phyloP scores from a whole-genome alignment of 1,284 basidiomycete genomes.

The Rhodotorula sp. region DNA sequence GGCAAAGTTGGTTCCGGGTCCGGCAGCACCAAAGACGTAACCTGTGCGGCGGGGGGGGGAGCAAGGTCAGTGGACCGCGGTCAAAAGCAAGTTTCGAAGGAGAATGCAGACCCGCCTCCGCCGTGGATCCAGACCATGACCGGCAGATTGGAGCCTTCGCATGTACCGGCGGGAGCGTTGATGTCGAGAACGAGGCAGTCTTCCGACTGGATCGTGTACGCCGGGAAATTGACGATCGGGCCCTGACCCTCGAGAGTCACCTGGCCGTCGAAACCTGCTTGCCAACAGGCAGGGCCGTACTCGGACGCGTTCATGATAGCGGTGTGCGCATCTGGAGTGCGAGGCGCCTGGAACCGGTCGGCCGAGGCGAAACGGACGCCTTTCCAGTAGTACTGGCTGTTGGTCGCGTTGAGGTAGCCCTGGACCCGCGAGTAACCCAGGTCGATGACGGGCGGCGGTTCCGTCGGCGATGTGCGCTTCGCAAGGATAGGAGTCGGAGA shows the following conservation, averaged over 20 bases:
- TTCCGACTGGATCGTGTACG: background rate
- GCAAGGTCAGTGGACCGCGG: background rate
- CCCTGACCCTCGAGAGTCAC: background rate
- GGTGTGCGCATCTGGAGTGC: background rate
- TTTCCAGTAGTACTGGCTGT: background rate
- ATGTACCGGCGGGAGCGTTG: background rate
- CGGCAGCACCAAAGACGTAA: background rate
- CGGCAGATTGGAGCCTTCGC: background rate
- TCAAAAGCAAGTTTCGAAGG: background rate
- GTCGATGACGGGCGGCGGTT: slow-evolving; percentile 7
- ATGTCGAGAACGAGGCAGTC: slow-evolving; percentile 10
- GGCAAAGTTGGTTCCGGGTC: background rate
- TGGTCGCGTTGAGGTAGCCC: background rate
- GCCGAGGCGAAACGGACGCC: slow-evolving; percentile 8
- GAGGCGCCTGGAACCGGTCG: slow-evolving; percentile 4
- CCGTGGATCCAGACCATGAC: slow-evolving; percentile 7
- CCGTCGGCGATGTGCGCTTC: background rate
- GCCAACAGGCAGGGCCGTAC: background rate
- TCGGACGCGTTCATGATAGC: background rate
- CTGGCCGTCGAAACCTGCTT: background rate
- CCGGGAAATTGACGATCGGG: background rate
- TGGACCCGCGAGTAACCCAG: background rate
- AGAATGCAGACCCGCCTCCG: background rate
- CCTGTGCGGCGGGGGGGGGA: background rate
- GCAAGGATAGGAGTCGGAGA: background rate